phyloP scores from a whole-genome alignment of 768 basidiomycete genomes.

The Pleurotus tuber-regium region DNA sequence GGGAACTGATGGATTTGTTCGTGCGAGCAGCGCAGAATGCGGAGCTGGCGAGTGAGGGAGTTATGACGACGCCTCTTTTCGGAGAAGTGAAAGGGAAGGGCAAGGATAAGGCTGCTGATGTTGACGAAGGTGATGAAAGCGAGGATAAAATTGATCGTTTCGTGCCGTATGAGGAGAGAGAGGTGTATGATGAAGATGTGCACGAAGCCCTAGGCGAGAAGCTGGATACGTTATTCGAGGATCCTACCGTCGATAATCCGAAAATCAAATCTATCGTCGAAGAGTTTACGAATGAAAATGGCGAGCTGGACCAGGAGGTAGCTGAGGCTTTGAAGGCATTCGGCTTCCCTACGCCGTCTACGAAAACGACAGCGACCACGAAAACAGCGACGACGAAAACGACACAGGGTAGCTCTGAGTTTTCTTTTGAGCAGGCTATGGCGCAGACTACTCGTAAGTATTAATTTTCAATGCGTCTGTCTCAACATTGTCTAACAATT shows the following conservation, averaged over 20 bases:
- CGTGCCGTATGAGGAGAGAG: not conserved
- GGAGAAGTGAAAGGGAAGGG: not conserved
- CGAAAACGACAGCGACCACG: not conserved
- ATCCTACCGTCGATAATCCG: not conserved
- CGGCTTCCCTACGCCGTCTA: slow-evolving; percentile 1
- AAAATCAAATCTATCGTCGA: not conserved
- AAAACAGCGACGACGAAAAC: not conserved
- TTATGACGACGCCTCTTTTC: slow-evolving; percentile 2
- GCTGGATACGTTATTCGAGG: not conserved
- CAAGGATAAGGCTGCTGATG: not conserved
- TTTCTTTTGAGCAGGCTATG: slow-evolving; percentile 8
- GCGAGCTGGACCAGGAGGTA: slow-evolving; percentile 1
- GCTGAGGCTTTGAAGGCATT: slow-evolving; percentile 6
- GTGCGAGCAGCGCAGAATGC: not conserved
- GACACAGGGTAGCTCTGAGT: not conserved
- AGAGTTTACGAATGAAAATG: slow-evolving; percentile 4
- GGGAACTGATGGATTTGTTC: not conserved
- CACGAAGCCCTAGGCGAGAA: not conserved
- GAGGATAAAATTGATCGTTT: too few relatives aligned
- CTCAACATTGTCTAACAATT: not conserved
- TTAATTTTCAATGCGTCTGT: not conserved
- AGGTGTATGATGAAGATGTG: not conserved
- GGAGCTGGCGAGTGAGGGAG: slow-evolving; percentile 4
- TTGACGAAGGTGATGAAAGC: not conserved
- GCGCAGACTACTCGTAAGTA: slow-evolving; percentile 4